A percentile compares a stretch with the other conserved stretches of the same genome.
Conservation (phyloP, 768 basidiomycete species). For the Amanita pallidorosea region DNA sequence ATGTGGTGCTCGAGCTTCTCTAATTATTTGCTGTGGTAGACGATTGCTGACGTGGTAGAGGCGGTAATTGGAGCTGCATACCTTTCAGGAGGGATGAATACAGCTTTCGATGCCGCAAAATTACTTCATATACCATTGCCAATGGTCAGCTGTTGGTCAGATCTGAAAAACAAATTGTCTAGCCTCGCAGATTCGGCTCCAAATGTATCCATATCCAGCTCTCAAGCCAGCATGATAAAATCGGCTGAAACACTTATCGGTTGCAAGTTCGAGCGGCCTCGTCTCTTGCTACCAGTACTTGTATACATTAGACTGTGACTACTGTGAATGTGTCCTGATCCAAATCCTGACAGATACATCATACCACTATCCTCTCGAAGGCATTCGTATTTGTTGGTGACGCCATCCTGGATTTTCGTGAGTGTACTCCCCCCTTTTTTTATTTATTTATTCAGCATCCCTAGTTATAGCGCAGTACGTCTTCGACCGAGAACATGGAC, state of each 20-base stretch:
- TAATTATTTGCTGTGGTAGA: constrained; percentile 28
- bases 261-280: constrained; percentile 47
- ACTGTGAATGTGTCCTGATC: neutral
- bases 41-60: constrained; percentile 76
- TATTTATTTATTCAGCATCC: constrained; percentile 6
- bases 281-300: constrained; percentile 63
- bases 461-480: constrained; percentile 69
- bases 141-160: constrained; percentile 57
- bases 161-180: constrained; percentile 41
- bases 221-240: constrained; percentile 24
- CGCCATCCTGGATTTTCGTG: constrained; percentile 76
- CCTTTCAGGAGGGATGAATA: constrained; percentile 58
- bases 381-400: constrained; percentile 76
- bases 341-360: neutral
- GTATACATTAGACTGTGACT: constrained; percentile 23
- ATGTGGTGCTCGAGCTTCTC: neutral
- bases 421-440: constrained; percentile 15
- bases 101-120: constrained; percentile 54
- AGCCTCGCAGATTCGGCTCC: neutral
- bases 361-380: constrained; percentile 50
- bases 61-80: constrained; percentile 80
- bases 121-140: constrained; percentile 56
- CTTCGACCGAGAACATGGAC: constrained; percentile 46
- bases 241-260: constrained; percentile 58
- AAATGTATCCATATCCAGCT: neutral